Conservation (phyloP, 1,284 basidiomycete species). For the Wolfiporia cocos region DNA sequence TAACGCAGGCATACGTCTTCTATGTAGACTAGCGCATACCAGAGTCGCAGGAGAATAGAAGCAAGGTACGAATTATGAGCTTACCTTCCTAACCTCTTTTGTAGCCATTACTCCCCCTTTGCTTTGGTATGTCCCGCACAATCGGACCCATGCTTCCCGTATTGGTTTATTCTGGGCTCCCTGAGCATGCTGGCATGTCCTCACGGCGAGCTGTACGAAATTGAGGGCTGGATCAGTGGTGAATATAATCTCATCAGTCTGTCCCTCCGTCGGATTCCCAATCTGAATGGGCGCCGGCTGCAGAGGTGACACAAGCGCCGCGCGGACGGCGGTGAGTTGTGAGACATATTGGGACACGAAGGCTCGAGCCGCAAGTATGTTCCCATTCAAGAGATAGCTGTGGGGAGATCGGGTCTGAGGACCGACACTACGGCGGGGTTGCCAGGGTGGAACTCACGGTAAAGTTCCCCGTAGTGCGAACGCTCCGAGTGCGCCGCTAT, state of each 20-base stretch:
- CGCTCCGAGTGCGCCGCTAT: constrained; percentile 43
- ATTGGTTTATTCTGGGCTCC: constrained; percentile 66
- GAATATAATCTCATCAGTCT: constrained; percentile 61
- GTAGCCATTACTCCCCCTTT: constrained; percentile 53
- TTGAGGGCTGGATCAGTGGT: constrained; percentile 75
- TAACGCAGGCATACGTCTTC: too few species aligned
- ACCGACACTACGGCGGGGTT: too few species aligned
- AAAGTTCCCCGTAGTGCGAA: constrained; percentile 81
- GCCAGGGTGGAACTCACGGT: constrained; percentile 59
- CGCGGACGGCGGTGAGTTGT: constrained; percentile 40
- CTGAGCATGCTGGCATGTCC: constrained; percentile 79
- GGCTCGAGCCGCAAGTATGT: constrained; percentile 78
- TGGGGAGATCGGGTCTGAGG: not conserved
- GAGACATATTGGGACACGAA: constrained; percentile 77
- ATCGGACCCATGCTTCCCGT: constrained; percentile 76
- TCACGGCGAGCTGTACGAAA: constrained; percentile 82
- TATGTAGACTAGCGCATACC: too few species aligned
- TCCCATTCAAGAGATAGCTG: constrained; percentile 83
- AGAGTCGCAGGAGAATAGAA: too few species aligned
- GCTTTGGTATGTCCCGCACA: constrained; percentile 79
- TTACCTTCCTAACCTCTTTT: constrained; percentile 71
- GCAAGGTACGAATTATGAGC: constrained; percentile 21
- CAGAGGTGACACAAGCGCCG: constrained; percentile 33
- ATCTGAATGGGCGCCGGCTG: constrained; percentile 38
- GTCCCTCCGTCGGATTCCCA: constrained; percentile 24